Evolutionary conservation across 2,329 filamentous ascomycete species (phyloP).

Genomic region (Alternaria longipes): DNA sequence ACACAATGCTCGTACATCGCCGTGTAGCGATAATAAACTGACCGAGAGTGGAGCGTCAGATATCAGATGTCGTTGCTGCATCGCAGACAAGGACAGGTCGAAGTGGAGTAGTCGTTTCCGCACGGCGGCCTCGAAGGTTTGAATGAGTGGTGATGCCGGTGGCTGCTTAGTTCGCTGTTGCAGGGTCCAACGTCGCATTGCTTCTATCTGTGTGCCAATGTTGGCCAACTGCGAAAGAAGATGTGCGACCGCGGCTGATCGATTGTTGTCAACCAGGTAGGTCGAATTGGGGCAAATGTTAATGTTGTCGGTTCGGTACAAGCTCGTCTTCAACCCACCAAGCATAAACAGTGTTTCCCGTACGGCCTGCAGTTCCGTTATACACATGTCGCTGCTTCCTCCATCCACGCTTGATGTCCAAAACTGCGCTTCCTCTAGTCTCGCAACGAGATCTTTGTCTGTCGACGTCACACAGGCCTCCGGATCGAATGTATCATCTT

Average conservation of each 20-base stretch:
- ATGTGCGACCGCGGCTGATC: constrained; percentile 44
- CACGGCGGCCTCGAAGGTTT: constrained; percentile 75
- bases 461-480: constrained; percentile 43
- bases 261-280: constrained; percentile 53
- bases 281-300: constrained; percentile 48
- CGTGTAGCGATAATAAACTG: constrained; percentile 71
- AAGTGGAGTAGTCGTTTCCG: constrained; percentile 66
- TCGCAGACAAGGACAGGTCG: constrained; percentile 64
- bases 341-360: constrained; percentile 89
- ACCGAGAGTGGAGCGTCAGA: constrained; percentile 65
- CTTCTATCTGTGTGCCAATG: constrained; percentile 59
- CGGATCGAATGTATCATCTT: constrained; percentile 50
- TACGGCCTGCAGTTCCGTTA: constrained; percentile 77
- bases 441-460: constrained; percentile 43
- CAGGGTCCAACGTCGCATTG: constrained; percentile 59
- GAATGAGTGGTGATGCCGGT: constrained; percentile 59
- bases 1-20: constrained; percentile 64
- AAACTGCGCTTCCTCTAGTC: constrained; percentile 58
- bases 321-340: constrained; percentile 75
- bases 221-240: constrained; percentile 57
- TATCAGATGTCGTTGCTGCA: constrained; percentile 69
- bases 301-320: constrained; percentile 64
- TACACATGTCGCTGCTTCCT: constrained; percentile 34
- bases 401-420: constrained; percentile 50
- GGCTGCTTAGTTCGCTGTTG: constrained; percentile 27